These are phyloP conservation scores for Neurospora tetrasperma DNA, from an alignment of 495 filamentous ascomycete species.

Conservation along the genomic window DNA sequence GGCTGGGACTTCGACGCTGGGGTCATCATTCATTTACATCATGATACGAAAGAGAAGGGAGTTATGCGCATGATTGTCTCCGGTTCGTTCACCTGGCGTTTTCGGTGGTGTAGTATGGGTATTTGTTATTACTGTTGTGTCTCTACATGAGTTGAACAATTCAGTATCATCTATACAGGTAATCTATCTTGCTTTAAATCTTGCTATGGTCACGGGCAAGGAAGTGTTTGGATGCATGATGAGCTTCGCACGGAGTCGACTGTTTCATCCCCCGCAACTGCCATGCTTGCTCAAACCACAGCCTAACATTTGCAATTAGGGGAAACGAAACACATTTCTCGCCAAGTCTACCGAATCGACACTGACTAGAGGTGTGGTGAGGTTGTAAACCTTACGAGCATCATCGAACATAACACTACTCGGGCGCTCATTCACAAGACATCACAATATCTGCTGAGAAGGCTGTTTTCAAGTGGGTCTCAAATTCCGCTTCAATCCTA, in stretches of 20 bases:
- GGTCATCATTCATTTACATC: not conserved
- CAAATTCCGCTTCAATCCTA: not conserved
- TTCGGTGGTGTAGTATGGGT: not conserved
- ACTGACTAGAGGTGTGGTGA: not conserved
- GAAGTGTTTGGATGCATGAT: not conserved
- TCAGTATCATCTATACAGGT: not conserved
- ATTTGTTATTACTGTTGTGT: not conserved
- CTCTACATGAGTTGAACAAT: not conserved
- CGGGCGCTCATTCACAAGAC: not conserved
- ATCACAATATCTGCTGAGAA: not conserved
- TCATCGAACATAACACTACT: not conserved
- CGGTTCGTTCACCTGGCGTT: not conserved
- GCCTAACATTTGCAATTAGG: not conserved
- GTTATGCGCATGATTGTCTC: not conserved
- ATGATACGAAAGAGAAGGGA: not conserved
- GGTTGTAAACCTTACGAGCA: not conserved
- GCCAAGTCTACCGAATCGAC: not conserved
- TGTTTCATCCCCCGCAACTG: not conserved
- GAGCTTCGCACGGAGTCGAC: not conserved
- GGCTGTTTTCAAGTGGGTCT: not conserved
- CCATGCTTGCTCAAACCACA: not conserved
- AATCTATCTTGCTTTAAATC: not conserved
- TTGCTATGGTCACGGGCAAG: not conserved
- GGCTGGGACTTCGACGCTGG: not conserved
- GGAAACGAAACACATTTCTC: not conserved